Conservation (phyloP, 2,329 filamentous ascomycete genomes). For the Fusarium chuoi region DNA sequence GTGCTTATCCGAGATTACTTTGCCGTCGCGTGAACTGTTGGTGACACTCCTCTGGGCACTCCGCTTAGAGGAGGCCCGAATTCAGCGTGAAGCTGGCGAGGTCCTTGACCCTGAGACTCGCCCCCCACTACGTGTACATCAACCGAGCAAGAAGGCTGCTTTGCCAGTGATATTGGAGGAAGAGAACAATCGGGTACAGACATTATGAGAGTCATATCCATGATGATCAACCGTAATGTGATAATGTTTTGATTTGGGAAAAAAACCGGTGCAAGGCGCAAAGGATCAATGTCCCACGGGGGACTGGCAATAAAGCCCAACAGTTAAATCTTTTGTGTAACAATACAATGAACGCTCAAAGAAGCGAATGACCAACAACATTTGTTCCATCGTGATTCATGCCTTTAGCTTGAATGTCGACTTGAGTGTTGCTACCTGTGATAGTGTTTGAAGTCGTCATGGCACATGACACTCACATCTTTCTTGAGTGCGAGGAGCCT, state of each 20-base stretch:
- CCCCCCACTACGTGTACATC: conserved; percentile 27
- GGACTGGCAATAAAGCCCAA: conserved; percentile 27
- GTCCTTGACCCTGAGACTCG: conserved; percentile 41
- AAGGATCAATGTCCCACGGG: conserved; percentile 34
- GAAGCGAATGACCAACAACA: conserved; percentile 18
- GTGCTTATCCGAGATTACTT: conserved; percentile 51
- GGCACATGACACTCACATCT: rapidly evolving
- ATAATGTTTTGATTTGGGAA: conserved; percentile 20
- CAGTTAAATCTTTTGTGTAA: conserved; percentile 37
- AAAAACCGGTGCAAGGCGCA: conserved; percentile 25
- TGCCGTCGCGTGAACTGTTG: conserved; percentile 61
- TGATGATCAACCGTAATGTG: conserved; percentile 37
- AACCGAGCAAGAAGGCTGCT: conserved; percentile 40
- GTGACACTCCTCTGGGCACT: conserved; percentile 61
- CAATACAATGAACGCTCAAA: conserved; percentile 38
- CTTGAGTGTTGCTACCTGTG: neutral
- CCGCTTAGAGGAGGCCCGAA: conserved; percentile 54
- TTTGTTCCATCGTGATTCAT: neutral
- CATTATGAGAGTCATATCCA: conserved; percentile 26
- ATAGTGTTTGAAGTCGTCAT: neutral
- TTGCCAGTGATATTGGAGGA: conserved; percentile 35
- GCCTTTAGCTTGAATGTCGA: too few species aligned
- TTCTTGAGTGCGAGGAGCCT: neutral
- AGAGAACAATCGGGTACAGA: conserved; percentile 33
- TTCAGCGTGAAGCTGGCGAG: conserved; percentile 37